Evolutionary conservation across 306 rosid species (phyloP).

Genomic region (Rosa chinensis): DNA sequence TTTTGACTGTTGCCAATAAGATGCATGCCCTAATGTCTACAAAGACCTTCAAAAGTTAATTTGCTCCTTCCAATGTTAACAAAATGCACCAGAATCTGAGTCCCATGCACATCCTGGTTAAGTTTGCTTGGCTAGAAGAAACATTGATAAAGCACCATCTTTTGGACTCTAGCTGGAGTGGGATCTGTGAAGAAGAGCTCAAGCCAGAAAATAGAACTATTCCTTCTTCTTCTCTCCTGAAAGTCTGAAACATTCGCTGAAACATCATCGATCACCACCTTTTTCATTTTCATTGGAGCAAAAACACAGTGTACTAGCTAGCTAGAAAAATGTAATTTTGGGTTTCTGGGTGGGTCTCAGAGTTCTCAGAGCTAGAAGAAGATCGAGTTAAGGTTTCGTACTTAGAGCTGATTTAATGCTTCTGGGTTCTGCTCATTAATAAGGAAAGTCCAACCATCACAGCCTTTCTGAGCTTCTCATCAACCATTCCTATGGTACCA

Average conservation of each 20-base stretch:
- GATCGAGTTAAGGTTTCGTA: no score
- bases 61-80: constrained; percentile 1
- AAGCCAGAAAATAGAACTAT: neutral
- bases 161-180: neutral
- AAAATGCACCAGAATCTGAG: neutral
- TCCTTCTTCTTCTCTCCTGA: neutral
- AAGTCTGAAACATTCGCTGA: neutral
- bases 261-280: neutral
- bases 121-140: neutral
- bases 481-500: neutral
- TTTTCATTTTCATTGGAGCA: neutral
- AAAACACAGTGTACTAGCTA: neutral
- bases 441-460: neutral
- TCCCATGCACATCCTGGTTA: neutral
- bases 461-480: neutral
- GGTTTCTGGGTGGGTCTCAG: neutral
- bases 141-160: neutral
- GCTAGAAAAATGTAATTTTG: neutral
- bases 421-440: neutral
- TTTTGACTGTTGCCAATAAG: neutral
- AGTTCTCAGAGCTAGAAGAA: neutral
- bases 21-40: neutral
- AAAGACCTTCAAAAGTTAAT: neutral
- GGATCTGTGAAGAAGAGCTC: neutral
- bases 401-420: neutral